Evolutionary conservation across 108 stramenopile species (phyloP).

Genomic region (Fragilaria radians): DNA sequence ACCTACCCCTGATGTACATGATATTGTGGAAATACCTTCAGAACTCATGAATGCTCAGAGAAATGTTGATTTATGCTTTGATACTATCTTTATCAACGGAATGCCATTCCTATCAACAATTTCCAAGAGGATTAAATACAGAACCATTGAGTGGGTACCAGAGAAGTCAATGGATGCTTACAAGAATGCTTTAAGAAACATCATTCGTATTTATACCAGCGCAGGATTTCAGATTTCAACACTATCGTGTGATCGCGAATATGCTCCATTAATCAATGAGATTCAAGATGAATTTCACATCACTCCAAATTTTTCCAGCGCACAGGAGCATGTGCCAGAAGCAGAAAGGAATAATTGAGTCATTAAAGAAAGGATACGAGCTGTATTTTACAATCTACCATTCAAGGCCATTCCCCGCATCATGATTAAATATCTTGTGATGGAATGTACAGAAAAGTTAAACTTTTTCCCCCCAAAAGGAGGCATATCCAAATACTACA

Average conservation of each 20-base stretch:
- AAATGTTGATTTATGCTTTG: constrained; percentile 17
- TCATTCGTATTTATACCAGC: constrained; percentile 6
- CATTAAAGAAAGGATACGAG: constrained; percentile 25
- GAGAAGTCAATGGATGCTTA: background rate
- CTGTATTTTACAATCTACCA: constrained; percentile 15
- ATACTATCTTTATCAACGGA: constrained; percentile 25
- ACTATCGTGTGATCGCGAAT: constrained; percentile 12
- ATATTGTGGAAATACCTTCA: constrained; percentile 4
- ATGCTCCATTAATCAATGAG: background rate
- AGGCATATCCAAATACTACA: too few species aligned
- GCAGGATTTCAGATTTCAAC: constrained; percentile 12
- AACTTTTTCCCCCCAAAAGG: constrained; percentile 17
- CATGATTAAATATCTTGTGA: constrained; percentile 7
- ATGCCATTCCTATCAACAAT: constrained; percentile 22
- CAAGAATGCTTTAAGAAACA: too few species aligned
- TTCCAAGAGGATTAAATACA: constrained; percentile 10
- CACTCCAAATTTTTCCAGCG: constrained; percentile 1
- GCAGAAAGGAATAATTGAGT: constrained; percentile 14
- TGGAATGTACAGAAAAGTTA: constrained; percentile 1
- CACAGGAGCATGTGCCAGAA: constrained; percentile 22
- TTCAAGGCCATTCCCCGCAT: constrained; percentile 14
- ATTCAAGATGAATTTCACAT: constrained; percentile 1
- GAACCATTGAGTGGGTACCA: background rate
- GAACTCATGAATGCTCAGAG: constrained; percentile 9
- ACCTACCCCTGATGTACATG: constrained; percentile 3